Conservation (phyloP, 768 basidiomycete genomes). For the Calocybe cyanea region DNA sequence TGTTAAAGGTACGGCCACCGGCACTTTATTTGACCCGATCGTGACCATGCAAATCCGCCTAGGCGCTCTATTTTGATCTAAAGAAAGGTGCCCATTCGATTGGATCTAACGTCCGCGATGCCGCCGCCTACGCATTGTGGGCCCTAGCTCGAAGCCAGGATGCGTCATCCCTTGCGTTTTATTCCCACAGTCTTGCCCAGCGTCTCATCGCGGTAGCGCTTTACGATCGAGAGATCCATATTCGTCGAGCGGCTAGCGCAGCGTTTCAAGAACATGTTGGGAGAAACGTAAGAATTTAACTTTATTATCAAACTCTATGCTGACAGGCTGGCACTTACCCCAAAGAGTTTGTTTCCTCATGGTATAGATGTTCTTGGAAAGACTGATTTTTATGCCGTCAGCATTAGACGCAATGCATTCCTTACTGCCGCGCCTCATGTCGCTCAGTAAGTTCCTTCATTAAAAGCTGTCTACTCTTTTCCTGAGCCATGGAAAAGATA, state of each 20-base stretch:
- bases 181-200: constrained; percentile 63
- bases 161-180: constrained; percentile 50
- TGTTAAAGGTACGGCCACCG: constrained; percentile 60
- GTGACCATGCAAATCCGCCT: constrained; percentile 4
- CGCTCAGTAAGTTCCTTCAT: constrained; percentile 59
- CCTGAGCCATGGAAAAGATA: constrained; percentile 48
- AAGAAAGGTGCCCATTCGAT: constrained; percentile 91
- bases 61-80: constrained; percentile 93
- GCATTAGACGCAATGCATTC: constrained; percentile 80
- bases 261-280: constrained; percentile 98
- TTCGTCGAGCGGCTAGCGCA: constrained; percentile 93
- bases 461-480: neutral
- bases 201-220: constrained; percentile 75
- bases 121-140: constrained; percentile 94
- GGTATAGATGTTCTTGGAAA: constrained; percentile 91
- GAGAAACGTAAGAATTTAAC: constrained; percentile 61
- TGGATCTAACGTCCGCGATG: constrained; percentile 92
- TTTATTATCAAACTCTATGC: neutral
- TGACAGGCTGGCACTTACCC: no score
- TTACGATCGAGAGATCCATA: constrained; percentile 92
- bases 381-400: constrained; percentile 94
- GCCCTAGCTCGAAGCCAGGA: constrained; percentile 82
- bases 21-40: neutral
- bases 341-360: constrained; percentile 83
- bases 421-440: constrained; percentile 82